Conservation (phyloP, 768 basidiomycete species). For the Gelatoporia subvermispora region DNA sequence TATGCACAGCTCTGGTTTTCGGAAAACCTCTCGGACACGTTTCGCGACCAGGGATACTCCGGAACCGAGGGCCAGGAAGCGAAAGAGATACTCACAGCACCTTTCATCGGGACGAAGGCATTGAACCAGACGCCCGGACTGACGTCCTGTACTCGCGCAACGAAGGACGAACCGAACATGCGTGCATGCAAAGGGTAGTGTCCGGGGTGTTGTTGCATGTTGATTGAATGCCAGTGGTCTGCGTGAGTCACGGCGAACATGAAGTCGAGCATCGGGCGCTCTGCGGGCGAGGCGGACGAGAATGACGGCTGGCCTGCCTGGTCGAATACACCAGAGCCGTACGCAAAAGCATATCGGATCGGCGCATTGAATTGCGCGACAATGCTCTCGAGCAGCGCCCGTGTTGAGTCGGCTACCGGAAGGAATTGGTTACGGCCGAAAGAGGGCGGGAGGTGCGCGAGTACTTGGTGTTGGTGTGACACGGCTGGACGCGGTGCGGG, state of each 20-base stretch:
- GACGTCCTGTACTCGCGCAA: slow-evolving; percentile 70
- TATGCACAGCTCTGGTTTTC: too few relatives aligned
- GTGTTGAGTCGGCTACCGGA: slow-evolving; percentile 72
- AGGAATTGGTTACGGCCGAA: slow-evolving; percentile 83
- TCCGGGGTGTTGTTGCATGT: slow-evolving; percentile 84
- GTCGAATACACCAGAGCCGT: slow-evolving; percentile 93
- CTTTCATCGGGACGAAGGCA: slow-evolving; percentile 78
- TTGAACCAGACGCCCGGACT: slow-evolving; percentile 96
- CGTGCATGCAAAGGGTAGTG: slow-evolving; percentile 92
- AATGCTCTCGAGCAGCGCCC: slow-evolving; percentile 75
- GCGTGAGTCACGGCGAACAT: slow-evolving; percentile 94
- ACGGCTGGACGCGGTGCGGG: slow-evolving; percentile 34
- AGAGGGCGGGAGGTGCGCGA: slow-evolving; percentile 57
- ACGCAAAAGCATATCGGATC: slow-evolving; percentile 95
- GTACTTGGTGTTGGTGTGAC: slow-evolving; percentile 23
- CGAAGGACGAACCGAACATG: slow-evolving; percentile 75
- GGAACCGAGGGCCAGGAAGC: too few relatives aligned
- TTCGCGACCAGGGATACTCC: too few relatives aligned
- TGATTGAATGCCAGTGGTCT: slow-evolving; percentile 91
- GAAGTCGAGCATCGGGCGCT: slow-evolving; percentile 87
- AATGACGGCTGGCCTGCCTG: slow-evolving; percentile 69
- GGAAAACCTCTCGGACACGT: too few relatives aligned
- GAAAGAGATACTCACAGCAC: slow-evolving; percentile 59
- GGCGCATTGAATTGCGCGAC: slow-evolving; percentile 82
- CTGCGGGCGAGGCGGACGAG: slow-evolving; percentile 23